Evolutionary conservation across 805 yeast genomes (phyloP).

Genomic region (Metschnikowia vanudenii): DNA sequence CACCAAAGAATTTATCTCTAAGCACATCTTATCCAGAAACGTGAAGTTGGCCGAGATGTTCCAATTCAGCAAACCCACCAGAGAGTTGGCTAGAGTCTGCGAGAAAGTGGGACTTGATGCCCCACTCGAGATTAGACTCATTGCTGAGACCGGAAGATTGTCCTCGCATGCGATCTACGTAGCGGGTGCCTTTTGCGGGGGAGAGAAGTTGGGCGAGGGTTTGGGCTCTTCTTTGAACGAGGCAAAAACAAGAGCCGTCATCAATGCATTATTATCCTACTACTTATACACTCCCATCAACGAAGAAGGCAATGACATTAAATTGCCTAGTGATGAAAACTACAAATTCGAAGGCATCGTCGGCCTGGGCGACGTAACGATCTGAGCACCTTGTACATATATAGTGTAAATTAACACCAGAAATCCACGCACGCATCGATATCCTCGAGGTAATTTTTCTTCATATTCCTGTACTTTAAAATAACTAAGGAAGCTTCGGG

Average conservation of each 20-base stretch:
- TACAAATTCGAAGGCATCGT: conserved; percentile 42
- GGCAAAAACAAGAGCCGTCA: conserved; percentile 90
- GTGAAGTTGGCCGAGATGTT: conserved; percentile 72
- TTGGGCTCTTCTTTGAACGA: conserved; percentile 87
- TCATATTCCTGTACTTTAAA: too few relatives aligned
- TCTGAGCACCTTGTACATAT: conserved; percentile 26
- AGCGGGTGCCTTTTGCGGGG: conserved; percentile 88
- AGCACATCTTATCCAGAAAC: conserved; percentile 80
- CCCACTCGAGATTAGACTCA: conserved; percentile 71
- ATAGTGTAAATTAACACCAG: conserved; percentile 13
- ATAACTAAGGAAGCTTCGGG: too few relatives aligned
- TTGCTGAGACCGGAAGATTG: conserved; percentile 91
- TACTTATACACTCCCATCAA: conserved; percentile 84
- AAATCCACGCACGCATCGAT: conserved; percentile 6
- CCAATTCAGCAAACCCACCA: conserved; percentile 79
- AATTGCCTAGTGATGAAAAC: conserved; percentile 59
- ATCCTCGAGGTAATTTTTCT: too few relatives aligned
- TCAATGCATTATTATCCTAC: conserved; percentile 86
- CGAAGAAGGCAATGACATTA: conserved; percentile 38
- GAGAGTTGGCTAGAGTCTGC: conserved; percentile 76
- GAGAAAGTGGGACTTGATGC: conserved; percentile 68
- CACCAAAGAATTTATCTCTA: conserved; percentile 66
- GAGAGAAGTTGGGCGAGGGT: conserved; percentile 85
- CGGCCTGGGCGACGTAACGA: conserved; percentile 46
- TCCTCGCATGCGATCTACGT: conserved; percentile 82